phyloP scores from a whole-genome alignment of 345 rosid species.

The Atalantia buxifolia region DNA sequence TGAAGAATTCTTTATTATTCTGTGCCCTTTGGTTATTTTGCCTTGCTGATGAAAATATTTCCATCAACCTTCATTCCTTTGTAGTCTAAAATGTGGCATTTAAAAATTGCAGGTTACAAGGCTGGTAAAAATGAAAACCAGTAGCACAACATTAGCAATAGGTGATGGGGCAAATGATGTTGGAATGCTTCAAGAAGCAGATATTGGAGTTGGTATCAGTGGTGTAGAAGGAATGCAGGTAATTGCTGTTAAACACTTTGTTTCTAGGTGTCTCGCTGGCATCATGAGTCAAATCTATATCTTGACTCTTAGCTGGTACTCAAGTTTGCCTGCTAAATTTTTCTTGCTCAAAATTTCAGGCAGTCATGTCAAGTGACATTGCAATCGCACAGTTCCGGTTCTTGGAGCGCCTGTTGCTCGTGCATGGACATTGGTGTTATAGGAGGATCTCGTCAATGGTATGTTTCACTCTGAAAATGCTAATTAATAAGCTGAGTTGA shows the following conservation, averaged over 20 bases:
- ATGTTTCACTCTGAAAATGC: neutral
- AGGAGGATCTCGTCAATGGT: conserved; percentile 95
- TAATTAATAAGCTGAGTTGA: neutral
- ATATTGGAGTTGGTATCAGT: conserved; percentile 93
- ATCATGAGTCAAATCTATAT: neutral
- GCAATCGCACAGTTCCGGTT: conserved; percentile 87
- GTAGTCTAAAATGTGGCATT: conserved; percentile 2
- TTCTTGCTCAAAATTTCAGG: conserved; percentile 38
- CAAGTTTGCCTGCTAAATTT: neutral
- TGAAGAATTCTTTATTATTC: neutral
- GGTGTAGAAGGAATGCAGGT: conserved; percentile 99
- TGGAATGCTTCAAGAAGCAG: conserved; percentile 99
- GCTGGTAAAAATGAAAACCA: conserved; percentile 76
- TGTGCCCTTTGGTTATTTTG: neutral
- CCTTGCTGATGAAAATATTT: neutral
- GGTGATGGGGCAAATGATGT: conserved; percentile 99
- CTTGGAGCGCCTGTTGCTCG: conserved; percentile 85
- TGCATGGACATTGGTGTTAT: conserved; percentile 99
- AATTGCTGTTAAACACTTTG: conserved; percentile 11
- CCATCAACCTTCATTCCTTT: neutral
- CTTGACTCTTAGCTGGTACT: conserved; percentile 1
- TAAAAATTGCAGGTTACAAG: conserved; percentile 72
- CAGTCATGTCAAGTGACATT: conserved; percentile 97
- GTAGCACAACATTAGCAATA: conserved; percentile 81
- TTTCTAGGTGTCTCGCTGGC: neutral